Conservation (phyloP, 2,329 filamentous ascomycete genomes). For the Xylariaceae sp. region DNA sequence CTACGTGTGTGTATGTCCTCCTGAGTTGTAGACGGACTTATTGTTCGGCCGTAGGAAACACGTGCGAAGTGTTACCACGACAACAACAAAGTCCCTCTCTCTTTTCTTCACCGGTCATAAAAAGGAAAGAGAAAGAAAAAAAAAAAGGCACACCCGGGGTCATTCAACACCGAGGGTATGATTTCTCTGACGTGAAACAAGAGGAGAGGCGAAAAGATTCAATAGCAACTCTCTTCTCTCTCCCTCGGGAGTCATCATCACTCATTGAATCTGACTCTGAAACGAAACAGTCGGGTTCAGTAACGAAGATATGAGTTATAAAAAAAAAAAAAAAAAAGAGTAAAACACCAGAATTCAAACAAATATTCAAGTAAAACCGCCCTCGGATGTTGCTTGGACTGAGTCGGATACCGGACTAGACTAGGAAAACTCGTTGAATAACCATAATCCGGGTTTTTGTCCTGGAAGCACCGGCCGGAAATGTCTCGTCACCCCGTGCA, state of each 20-base stretch:
- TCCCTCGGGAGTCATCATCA: too few relatives aligned
- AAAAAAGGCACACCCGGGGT: background rate
- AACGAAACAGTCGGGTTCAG: too few relatives aligned
- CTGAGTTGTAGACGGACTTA: background rate
- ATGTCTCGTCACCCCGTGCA: background rate
- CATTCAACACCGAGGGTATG: background rate
- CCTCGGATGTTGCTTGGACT: background rate
- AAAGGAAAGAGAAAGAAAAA: background rate
- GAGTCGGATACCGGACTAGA: background rate
- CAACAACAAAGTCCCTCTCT: background rate
- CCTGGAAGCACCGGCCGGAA: background rate
- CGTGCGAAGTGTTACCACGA: background rate
- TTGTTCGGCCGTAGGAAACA: constrained; percentile 9
- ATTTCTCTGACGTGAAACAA: background rate
- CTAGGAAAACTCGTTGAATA: background rate
- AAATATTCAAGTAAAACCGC: background rate
- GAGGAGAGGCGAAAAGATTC: background rate
- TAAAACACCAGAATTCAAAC: too few relatives aligned
- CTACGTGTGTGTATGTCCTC: background rate
- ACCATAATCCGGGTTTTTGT: background rate
- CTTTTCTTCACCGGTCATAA: background rate
- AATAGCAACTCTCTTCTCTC: background rate
- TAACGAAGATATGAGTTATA: background rate
- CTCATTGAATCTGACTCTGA: too few relatives aligned
- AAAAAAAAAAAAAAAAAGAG: background rate